Evolutionary conservation across 306 rosid species (phyloP).

Genomic region (Ceratonia siliqua): DNA sequence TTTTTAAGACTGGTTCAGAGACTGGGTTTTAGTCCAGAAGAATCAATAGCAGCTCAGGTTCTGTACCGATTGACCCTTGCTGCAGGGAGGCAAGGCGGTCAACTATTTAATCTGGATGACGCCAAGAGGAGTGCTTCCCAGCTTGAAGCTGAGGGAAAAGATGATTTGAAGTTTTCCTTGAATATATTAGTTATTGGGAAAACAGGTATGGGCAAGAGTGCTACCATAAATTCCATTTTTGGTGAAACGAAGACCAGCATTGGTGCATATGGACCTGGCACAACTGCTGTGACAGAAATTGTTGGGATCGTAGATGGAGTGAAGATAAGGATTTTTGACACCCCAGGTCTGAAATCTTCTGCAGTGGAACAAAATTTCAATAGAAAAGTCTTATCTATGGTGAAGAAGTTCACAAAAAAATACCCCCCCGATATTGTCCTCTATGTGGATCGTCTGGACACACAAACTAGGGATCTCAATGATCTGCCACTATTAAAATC

Average conservation of each 20-base stretch:
- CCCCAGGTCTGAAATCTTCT: slow-evolving; percentile 90
- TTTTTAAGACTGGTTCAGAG: slow-evolving; percentile 84
- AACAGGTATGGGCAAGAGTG: slow-evolving; percentile 97
- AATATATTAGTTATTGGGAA: slow-evolving; percentile 91
- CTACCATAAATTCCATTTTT: slow-evolving; percentile 89
- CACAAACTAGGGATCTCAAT: slow-evolving; percentile 86
- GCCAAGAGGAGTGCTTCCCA: slow-evolving; percentile 72
- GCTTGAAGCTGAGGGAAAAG: slow-evolving; percentile 78
- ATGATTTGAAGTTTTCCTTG: slow-evolving; percentile 68
- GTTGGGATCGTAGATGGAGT: slow-evolving; percentile 88
- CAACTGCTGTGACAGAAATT: slow-evolving; percentile 73
- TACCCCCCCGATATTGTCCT: slow-evolving; percentile 87
- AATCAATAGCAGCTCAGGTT: slow-evolving; percentile 84
- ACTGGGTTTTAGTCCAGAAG: slow-evolving; percentile 75
- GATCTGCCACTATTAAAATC: slow-evolving; percentile 80
- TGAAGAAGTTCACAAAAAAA: slow-evolving; percentile 75
- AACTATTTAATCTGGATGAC: slow-evolving; percentile 63
- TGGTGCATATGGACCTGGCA: slow-evolving; percentile 83
- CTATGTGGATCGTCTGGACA: slow-evolving; percentile 91
- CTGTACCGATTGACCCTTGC: slow-evolving; percentile 71
- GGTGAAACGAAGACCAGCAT: slow-evolving; percentile 78
- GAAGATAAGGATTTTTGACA: slow-evolving; percentile 75
- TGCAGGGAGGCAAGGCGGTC: slow-evolving; percentile 72
- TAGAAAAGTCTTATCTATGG: slow-evolving; percentile 61
- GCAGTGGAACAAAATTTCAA: slow-evolving; percentile 72